Percentiles rank a stretch among this genome's conserved stretches.
These are phyloP conservation scores for Byssoonygena ceratinophila DNA, from an alignment of 2,329 filamentous ascomycete species.

Conservation along the genomic window DNA sequence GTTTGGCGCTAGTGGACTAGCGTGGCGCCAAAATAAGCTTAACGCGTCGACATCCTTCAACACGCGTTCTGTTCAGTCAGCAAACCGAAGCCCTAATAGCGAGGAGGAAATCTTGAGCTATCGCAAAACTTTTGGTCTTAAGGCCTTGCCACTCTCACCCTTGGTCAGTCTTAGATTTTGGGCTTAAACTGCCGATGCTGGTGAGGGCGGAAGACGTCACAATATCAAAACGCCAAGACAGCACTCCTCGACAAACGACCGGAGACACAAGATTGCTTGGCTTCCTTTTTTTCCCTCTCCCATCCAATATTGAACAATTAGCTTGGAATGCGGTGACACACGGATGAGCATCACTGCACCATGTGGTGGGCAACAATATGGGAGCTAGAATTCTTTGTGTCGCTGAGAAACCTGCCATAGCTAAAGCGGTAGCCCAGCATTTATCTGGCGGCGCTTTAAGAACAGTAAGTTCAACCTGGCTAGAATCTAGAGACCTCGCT, in stretches of 20 bases:
- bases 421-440: slow-evolving; percentile 85
- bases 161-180: no score
- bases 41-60: slow-evolving; percentile 15
- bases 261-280: not conserved
- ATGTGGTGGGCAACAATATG: slow-evolving; percentile 23
- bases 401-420: slow-evolving; percentile 85
- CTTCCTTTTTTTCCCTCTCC: not conserved
- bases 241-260: no score
- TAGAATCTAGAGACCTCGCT: slow-evolving; percentile 1
- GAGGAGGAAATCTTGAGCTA: no score
- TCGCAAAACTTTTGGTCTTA: no score
- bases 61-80: not conserved
- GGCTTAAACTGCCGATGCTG: not conserved
- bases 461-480: slow-evolving; percentile 47
- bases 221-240: not conserved
- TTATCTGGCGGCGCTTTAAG: slow-evolving; percentile 64
- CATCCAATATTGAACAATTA: not conserved
- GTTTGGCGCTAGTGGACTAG: not conserved
- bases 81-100: not conserved
- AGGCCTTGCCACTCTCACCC: no score
- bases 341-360: slow-evolving; percentile 9
- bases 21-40: slow-evolving; percentile 12
- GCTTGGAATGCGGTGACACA: not conserved
- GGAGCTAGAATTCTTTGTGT: slow-evolving; percentile 57
- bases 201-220: not conserved